A percentile compares a stretch with the other conserved stretches of the same genome.
phyloP scores from a whole-genome alignment of 106 monocot species.

The Dioscorea dumetorum region DNA sequence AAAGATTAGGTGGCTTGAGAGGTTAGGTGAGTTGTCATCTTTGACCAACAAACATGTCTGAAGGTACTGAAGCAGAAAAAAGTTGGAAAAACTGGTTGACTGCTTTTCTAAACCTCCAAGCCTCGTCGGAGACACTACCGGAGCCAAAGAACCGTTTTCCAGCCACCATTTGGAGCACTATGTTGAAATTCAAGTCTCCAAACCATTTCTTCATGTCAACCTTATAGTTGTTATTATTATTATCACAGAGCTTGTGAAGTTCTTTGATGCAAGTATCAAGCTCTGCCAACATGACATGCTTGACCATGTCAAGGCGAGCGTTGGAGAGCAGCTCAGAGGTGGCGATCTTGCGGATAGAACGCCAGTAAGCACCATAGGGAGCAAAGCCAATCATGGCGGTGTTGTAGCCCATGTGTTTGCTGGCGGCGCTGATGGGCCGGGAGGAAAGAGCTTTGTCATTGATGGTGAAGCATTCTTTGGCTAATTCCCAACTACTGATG shows the following conservation, averaged over 20 bases:
- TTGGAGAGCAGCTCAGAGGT: slow-evolving; percentile 26
- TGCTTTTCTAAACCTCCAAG: slow-evolving; percentile 25
- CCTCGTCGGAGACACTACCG: slow-evolving; percentile 12
- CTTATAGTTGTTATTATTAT: background rate
- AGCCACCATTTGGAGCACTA: slow-evolving; percentile 18
- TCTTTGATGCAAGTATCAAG: slow-evolving; percentile 5
- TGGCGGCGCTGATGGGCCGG: slow-evolving; percentile 12
- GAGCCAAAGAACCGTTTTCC: slow-evolving; percentile 24
- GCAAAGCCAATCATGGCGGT: slow-evolving; percentile 30
- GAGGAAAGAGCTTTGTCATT: slow-evolving; percentile 22
- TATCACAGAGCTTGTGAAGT: background rate
- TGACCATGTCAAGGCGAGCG: slow-evolving; percentile 16
- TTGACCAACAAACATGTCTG: too few relatives aligned
- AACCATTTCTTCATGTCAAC: slow-evolving; percentile 29
- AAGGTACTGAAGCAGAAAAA: slow-evolving; percentile 9
- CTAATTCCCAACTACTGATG: slow-evolving; percentile 10
- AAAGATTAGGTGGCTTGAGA: too few relatives aligned
- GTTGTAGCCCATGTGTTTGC: slow-evolving; percentile 25
- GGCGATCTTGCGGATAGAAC: slow-evolving; percentile 19
- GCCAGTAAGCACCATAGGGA: slow-evolving; percentile 35
- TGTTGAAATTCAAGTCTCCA: slow-evolving; percentile 23
- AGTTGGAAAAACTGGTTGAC: slow-evolving; percentile 6
- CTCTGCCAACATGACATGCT: slow-evolving; percentile 8
- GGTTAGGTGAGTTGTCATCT: too few relatives aligned
- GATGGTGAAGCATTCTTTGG: slow-evolving; percentile 21